phyloP scores from a whole-genome alignment of 2,329 filamentous ascomycete species.

The Pseudopithomyces maydicus region DNA sequence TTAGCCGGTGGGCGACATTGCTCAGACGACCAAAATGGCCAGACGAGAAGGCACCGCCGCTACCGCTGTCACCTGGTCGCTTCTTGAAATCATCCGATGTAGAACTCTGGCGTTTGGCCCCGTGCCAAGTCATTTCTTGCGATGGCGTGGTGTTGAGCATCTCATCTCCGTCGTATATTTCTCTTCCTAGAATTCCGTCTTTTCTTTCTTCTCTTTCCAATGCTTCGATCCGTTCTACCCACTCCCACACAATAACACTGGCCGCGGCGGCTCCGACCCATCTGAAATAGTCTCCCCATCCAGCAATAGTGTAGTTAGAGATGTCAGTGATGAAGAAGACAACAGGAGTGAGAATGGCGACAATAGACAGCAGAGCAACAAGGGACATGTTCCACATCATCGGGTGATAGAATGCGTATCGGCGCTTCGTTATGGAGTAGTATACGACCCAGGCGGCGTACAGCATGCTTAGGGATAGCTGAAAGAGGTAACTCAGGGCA shows the following conservation, averaged over 20 bases:
- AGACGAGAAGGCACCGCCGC: constrained; percentile 30
- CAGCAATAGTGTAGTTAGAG: constrained; percentile 79
- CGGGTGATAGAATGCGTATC: constrained; percentile 87
- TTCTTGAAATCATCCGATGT: constrained; percentile 38
- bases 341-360: constrained; percentile 84
- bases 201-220: constrained; percentile 92
- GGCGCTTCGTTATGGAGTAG: constrained; percentile 88
- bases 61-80: constrained; percentile 30
- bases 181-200: constrained; percentile 86
- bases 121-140: constrained; percentile 59
- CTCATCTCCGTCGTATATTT: constrained; percentile 93
- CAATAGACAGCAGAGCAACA: constrained; percentile 76
- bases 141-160: constrained; percentile 75
- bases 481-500: constrained; percentile 87
- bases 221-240: constrained; percentile 93
- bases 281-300: constrained; percentile 93
- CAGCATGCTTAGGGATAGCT: constrained; percentile 81
- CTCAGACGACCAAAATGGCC: constrained; percentile 30
- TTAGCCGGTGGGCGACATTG: constrained; percentile 33
- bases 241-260: constrained; percentile 97
- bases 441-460: constrained; percentile 95
- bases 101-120: constrained; percentile 46
- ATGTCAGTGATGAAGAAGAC: constrained; percentile 95
- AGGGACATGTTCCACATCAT: constrained; percentile 89
- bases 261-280: constrained; percentile 96